Evolutionary conservation across 2,329 filamentous ascomycete species (phyloP).

Genomic region (Colletotrichum phormii): DNA sequence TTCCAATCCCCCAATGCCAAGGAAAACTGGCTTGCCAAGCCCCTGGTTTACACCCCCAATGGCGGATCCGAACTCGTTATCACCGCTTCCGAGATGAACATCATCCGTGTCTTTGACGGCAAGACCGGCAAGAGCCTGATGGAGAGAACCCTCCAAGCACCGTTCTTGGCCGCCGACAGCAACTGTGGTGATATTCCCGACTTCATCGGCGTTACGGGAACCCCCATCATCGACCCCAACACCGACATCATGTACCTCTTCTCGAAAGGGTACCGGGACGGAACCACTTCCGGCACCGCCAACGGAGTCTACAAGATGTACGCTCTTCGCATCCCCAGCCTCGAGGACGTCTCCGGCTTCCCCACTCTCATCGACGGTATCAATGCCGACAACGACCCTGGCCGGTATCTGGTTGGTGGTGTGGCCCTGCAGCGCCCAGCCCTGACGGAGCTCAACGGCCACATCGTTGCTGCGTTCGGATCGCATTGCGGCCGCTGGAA

Average conservation of each 20-base stretch:
- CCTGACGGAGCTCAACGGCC: constrained; percentile 46
- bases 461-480: constrained; percentile 59
- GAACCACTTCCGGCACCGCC: constrained; percentile 40
- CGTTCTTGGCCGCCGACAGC: constrained; percentile 51
- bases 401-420: constrained; percentile 58
- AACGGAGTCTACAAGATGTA: constrained; percentile 55
- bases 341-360: constrained; percentile 52
- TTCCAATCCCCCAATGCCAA: constrained; percentile 44
- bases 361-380: constrained; percentile 58
- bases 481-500: constrained; percentile 61
- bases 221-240: constrained; percentile 49
- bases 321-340: constrained; percentile 51
- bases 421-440: constrained; percentile 57
- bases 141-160: constrained; percentile 50
- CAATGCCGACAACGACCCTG: constrained; percentile 56
- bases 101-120: constrained; percentile 53
- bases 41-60: constrained; percentile 55
- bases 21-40: constrained; percentile 48
- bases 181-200: constrained; percentile 54
- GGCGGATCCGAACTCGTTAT: constrained; percentile 50
- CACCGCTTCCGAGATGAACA: constrained; percentile 52
- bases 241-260: constrained; percentile 51
- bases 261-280: constrained; percentile 48
- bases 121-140: constrained; percentile 52
- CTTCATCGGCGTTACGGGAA: constrained; percentile 51